Base-by-base conservation (phyloP, 2,329 filamentous ascomycete genomes). In the Apiospora arundinis region DNA sequence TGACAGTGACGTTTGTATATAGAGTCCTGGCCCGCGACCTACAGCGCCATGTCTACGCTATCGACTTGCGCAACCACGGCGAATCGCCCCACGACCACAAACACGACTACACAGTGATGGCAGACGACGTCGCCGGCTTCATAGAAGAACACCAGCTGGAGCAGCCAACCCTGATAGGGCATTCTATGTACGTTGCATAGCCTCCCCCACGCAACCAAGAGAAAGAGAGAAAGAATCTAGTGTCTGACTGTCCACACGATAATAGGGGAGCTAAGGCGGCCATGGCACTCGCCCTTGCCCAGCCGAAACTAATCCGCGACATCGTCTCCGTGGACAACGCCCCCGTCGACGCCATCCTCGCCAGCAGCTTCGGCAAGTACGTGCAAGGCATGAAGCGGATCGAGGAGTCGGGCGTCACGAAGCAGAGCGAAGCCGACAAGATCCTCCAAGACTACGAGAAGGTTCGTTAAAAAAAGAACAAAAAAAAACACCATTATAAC, bases 21-120 rank as follows among this genome's bases (percentile, higher is more conserved):
- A 97, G 95, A 84, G 91, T 90, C 48, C 85, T 98, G 68, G 93
- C 95, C 52, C 91, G 93, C 78, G 93, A 97, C 78, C 84, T 98
- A 73, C 91, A 91, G 71, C 89, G 94, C 71, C 90, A 92, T 71
- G 89, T 98, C 69, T 98, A 95, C 82, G 92, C 93, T 14, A 82
- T 98, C 92, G 95, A 98, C 81, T 88, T 97, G 23, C 90, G 95
- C 76, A 98, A 98, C 79, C 95, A 98, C 84, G 95, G 95, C 77
- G 92, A 97, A 49, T 97, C 94, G 1, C 93, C 94, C 1, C 95
- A 98, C 82, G 81, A 90, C 69, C 83, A 86, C 0, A 85, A 85
- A 1, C 96, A 98, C 81, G 92, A 95, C 83, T 98, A 98, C 81
- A 81, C 83, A 1, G 87, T 90, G 63, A 95, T 98, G 89, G 94